A percentile compares a stretch with the other conserved stretches of the same genome.
Evolutionary conservation across 2,329 filamentous ascomycete species (phyloP).

Genomic region (Penicillium sp.): DNA sequence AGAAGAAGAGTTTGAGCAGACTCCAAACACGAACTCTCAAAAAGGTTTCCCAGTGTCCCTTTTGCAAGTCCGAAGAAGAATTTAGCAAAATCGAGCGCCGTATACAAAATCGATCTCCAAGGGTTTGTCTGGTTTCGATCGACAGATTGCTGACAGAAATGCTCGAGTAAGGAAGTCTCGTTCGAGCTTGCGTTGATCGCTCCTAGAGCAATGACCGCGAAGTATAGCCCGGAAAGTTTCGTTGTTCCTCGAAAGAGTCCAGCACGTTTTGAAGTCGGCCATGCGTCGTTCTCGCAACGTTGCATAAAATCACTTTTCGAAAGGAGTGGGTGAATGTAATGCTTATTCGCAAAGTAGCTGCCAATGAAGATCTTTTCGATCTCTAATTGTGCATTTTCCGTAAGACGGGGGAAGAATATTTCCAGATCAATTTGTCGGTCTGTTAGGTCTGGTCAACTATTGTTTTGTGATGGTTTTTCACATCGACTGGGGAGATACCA

Average conservation of each 20-base stretch:
- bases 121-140: not conserved
- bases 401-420: slow-evolving; percentile 7
- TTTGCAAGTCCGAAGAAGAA: slow-evolving; percentile 29
- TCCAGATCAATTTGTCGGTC: not conserved
- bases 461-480: not conserved
- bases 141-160: slow-evolving; percentile 17
- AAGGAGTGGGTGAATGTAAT: slow-evolving; percentile 29
- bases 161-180: slow-evolving; percentile 22
- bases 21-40: slow-evolving; percentile 23
- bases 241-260: slow-evolving; percentile 8
- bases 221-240: slow-evolving; percentile 28
- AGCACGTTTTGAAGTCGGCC: slow-evolving; percentile 9
- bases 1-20: slow-evolving; percentile 8
- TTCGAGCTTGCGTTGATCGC: slow-evolving; percentile 29
- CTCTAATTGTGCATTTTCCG: slow-evolving; percentile 17
- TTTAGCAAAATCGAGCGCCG: slow-evolving; percentile 26
- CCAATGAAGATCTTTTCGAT: slow-evolving; percentile 31
- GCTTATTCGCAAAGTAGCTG: slow-evolving; percentile 29
- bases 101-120: slow-evolving; percentile 1
- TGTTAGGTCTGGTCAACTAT: not conserved
- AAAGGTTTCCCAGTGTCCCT: slow-evolving; percentile 28
- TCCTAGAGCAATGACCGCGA: slow-evolving; percentile 30
- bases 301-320: slow-evolving; percentile 22
- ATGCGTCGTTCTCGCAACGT: slow-evolving; percentile 25
- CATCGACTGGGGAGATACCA: not conserved